Evolutionary conservation across 805 yeast species (phyloP), one percentile per base, ranked within the genome.

Genomic region (Metschnikowia lochheadii): DNA sequence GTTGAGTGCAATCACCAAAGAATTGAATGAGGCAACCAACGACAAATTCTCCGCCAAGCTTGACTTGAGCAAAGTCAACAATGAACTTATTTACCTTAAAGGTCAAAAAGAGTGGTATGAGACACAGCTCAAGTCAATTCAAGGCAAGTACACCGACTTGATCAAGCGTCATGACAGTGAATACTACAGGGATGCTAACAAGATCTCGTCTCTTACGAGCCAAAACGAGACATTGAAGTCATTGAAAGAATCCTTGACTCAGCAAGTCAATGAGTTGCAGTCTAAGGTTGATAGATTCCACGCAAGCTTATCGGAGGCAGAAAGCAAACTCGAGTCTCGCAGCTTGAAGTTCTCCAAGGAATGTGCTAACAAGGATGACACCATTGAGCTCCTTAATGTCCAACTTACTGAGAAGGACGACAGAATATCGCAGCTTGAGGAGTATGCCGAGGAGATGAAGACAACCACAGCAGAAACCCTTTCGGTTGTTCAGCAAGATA

Each of bases 381-480:
- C 84, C 36, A 70, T 81, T 5, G 81, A 78, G 40, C 67, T 87
- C 15, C 71, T 84, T 49, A 82, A 83, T 46, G 52, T 68, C 5
- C 76, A 77, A 73, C 75, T 80, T 6, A 71, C 72, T 3, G 85
- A 83, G 47, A 73, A 82, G 18, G 69, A 73, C 41, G 65, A 66
- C 2, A 73, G 91, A 49, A 75, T 86, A 7, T 60, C 63, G 0
- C 79, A 81, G 46, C 67, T 87, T 20, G 89, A 85, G 53, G 55
- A 57, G 0, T 69, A 75, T 38, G 65, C 76, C 17, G 77, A 75
- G 14, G 75, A 69, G 6, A 66, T 77, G 3, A 68, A 73, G 46
- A 56, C 57, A 3, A 70, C 72, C 17, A 66, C 79, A 13, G 67
- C 73, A 2, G 64, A 67, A 8, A 68, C 61, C 52, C 67, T 68